Evolutionary conservation across 352 stramenopile species (phyloP).

Genomic region (Plasmopara viticola): DNA sequence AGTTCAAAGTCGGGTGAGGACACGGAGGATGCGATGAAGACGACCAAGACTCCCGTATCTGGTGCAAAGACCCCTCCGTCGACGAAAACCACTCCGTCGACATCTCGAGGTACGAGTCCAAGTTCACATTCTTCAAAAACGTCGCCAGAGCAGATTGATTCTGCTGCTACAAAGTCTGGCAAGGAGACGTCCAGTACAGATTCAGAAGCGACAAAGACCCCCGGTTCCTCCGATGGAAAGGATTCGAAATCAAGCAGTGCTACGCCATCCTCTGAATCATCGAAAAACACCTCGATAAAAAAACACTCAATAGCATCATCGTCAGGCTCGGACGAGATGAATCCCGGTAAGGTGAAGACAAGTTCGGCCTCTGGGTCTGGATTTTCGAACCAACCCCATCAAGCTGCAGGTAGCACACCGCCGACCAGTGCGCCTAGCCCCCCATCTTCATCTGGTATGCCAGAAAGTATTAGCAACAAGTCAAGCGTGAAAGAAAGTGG

Average conservation of each 20-base stretch:
- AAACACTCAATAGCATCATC: slow-evolving; percentile 5
- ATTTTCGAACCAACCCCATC: slow-evolving; percentile 23
- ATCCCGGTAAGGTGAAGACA: slow-evolving; percentile 30
- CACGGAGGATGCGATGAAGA: neutral
- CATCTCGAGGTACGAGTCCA: neutral
- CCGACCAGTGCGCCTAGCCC: neutral
- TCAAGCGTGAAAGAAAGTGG: slow-evolving; percentile 18
- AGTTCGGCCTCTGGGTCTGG: slow-evolving; percentile 28
- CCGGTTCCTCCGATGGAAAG: neutral
- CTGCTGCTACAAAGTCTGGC: slow-evolving; percentile 5
- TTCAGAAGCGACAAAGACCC: neutral
- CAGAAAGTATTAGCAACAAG: slow-evolving; percentile 34
- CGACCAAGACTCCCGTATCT: neutral
- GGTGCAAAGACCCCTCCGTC: slow-evolving; percentile 3
- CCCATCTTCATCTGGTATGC: neutral
- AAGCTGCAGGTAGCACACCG: neutral
- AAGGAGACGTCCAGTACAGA: slow-evolving; percentile 9
- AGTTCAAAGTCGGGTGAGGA: neutral
- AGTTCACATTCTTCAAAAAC: neutral
- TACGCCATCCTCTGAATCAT: slow-evolving; percentile 7
- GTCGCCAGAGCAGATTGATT: neutral
- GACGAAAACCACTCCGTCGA: slow-evolving; percentile 12
- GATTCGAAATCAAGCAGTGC: slow-evolving; percentile 7
- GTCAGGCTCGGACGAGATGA: slow-evolving; percentile 8
- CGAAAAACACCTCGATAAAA: slow-evolving; percentile 5